Evolutionary conservation across 768 basidiomycete species (phyloP).

Genomic region (Pulveroboletus sp.): DNA sequence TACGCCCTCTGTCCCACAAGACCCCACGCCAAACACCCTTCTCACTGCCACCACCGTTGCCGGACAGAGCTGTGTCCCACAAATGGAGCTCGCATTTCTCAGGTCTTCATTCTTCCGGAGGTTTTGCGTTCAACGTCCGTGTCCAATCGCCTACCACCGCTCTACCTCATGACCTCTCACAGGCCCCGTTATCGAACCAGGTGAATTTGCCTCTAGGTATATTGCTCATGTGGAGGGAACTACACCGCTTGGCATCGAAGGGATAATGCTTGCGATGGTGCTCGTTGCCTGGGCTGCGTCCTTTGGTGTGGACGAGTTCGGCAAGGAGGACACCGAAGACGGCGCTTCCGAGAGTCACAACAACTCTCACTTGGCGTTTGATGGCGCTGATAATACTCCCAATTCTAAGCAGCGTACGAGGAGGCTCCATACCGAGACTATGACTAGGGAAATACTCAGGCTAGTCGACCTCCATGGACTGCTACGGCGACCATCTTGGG

Average conservation of each 20-base stretch:
- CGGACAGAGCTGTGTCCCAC: slow-evolving; percentile 53
- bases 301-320: slow-evolving; percentile 81
- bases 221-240: slow-evolving; percentile 59
- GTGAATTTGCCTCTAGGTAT: slow-evolving; percentile 74
- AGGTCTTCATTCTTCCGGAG: slow-evolving; percentile 78
- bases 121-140: slow-evolving; percentile 80
- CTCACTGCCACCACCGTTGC: slow-evolving; percentile 1
- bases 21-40: slow-evolving; percentile 10
- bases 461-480: slow-evolving; percentile 78
- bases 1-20: slow-evolving; percentile 20
- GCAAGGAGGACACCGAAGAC: slow-evolving; percentile 35
- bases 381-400: slow-evolving; percentile 28
- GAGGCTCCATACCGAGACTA: slow-evolving; percentile 56
- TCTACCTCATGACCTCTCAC: slow-evolving; percentile 9
- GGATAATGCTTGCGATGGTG: slow-evolving; percentile 70
- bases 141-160: slow-evolving; percentile 1
- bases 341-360: slow-evolving; percentile 1
- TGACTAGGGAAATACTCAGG: slow-evolving; percentile 71
- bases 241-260: slow-evolving; percentile 63
- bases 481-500: slow-evolving; percentile 78
- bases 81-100: slow-evolving; percentile 75
- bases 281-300: slow-evolving; percentile 87
- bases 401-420: slow-evolving; percentile 39
- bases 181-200: slow-evolving; percentile 85
- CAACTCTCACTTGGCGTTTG: slow-evolving; percentile 11